Conservation (phyloP, 2,329 filamentous ascomycete species). For the Nemania abortiva region DNA sequence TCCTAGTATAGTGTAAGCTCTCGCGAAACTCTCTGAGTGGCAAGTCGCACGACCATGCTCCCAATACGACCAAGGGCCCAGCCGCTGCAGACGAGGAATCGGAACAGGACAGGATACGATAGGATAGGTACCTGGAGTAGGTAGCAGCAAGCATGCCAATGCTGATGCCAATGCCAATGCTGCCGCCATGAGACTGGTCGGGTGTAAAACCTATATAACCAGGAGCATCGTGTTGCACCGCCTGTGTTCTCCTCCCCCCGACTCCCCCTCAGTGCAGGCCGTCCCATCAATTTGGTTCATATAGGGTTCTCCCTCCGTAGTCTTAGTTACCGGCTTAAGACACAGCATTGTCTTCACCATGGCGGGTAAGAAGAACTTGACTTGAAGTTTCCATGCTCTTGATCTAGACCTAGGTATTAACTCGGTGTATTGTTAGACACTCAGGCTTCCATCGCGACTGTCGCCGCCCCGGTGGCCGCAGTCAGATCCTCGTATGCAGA, state of each 20-base stretch:
- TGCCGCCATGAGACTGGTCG: constrained; percentile 16
- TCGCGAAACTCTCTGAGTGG: constrained; percentile 10
- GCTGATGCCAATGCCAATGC: constrained; percentile 14
- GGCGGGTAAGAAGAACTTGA: constrained; percentile 32
- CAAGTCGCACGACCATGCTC: constrained; percentile 21
- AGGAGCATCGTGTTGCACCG: constrained; percentile 16
- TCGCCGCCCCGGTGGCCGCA: constrained; percentile 26
- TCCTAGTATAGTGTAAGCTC: constrained; percentile 8
- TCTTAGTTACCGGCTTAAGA: constrained; percentile 23
- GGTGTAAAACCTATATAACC: constrained; percentile 29
- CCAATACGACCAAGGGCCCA: constrained; percentile 18
- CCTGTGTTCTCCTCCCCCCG: constrained; percentile 3
- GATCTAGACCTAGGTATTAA: constrained; percentile 14
- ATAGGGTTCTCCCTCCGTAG: constrained; percentile 10
- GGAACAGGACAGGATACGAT: no score
- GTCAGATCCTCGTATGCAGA: constrained; percentile 31
- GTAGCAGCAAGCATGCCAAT: constrained; percentile 17
- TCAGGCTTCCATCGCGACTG: constrained; percentile 29
- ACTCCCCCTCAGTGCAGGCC: constrained; percentile 22
- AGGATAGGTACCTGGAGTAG: constrained; percentile 2
- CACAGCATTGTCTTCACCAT: constrained; percentile 32
- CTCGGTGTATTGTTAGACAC: constrained; percentile 24
- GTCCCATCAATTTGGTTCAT: constrained; percentile 13
- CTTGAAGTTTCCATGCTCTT: neutral
- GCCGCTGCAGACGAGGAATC: constrained; percentile 13